Evolutionary conservation across 352 stramenopile species (phyloP), one percentile per base, ranked within the genome.

Genomic region (Pythium plurisporium): DNA sequence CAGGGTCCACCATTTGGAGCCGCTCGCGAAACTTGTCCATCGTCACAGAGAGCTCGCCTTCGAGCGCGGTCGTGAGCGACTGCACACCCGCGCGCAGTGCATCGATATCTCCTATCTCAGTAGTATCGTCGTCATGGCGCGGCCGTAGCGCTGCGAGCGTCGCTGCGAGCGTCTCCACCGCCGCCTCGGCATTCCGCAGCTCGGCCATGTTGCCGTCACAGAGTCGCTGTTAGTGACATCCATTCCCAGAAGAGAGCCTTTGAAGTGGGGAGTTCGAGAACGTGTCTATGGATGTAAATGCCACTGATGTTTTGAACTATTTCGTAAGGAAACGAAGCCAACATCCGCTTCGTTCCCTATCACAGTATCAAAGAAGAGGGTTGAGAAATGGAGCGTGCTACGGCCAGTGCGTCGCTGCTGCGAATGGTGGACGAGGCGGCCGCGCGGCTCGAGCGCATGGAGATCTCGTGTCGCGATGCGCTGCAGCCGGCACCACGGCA

Each of bases 11-110:
- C 69, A 84, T 81, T 0, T 53, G 47, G 31, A 69, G 76, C 20
- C 82, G 77, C 7, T 56, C 59, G 14, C 81, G 74, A 29, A 84
- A 85, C 22, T 77, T 81, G 12, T 74, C 65, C 60, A 89, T 79
- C 29, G 58, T 73, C 41, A 23, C 57, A 27, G 68, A 17, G 15
- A 71, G 43, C 2, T 81, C 67, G 5, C 74, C 73, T 2, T 59
- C 36, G 14, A 76, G 58, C 43, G 68, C 68, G 14, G 49, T 38
- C 55, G 73, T 41, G 36, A 68, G 40, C 5, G 8, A 40, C 19
- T 26, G 31, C 11, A 68, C 23, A 33, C 12, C 3, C 22, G 12
- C 14, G 19, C 51, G 41, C n/a, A 50, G 22, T 41, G 56, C 10
- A 8, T 66, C 37, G 8, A 56, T 41, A 11, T 15, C 40, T 7